Evolutionary conservation across 1,139 yeast genomes (phyloP).

Genomic region (Candida glucosophila): DNA sequence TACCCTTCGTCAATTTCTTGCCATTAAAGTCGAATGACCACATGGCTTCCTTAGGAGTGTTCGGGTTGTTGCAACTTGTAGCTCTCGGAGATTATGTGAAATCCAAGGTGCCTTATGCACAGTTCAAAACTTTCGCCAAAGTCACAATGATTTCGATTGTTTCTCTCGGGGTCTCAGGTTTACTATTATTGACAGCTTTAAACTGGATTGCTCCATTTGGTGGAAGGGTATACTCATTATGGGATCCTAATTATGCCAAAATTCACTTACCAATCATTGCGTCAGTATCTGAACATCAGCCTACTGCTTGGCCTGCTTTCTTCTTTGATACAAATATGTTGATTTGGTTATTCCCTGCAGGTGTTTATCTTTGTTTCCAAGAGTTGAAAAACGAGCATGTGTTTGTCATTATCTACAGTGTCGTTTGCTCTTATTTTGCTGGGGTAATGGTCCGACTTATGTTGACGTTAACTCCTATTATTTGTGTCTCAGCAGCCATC

Average conservation of each 20-base stretch:
- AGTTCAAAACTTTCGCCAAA: constrained; percentile 68
- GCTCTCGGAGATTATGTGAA: constrained; percentile 80
- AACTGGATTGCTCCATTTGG: constrained; percentile 99
- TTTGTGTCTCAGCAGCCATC: constrained; percentile 84
- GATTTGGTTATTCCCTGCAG: constrained; percentile 98
- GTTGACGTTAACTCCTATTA: constrained; percentile 93
- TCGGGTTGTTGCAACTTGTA: constrained; percentile 87
- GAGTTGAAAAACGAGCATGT: constrained; percentile 90
- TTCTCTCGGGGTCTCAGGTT: constrained; percentile 57
- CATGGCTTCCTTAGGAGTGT: constrained; percentile 97
- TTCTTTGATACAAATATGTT: constrained; percentile 89
- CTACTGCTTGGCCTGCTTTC: constrained; percentile 98
- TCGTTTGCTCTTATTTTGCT: constrained; percentile 91
- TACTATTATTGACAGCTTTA: constrained; percentile 73
- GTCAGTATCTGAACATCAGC: constrained; percentile 98
- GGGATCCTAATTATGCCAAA: constrained; percentile 98
- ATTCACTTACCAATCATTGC: constrained; percentile 98
- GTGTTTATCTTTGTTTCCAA: constrained; percentile 82
- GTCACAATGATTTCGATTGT: constrained; percentile 51
- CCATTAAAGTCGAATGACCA: constrained; percentile 97
- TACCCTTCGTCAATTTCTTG: constrained; percentile 95
- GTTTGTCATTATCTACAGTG: constrained; percentile 82
- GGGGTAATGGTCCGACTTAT: constrained; percentile 99
- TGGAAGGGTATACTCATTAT: constrained; percentile 94
- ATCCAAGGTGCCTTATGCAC: constrained; percentile 61